Evolutionary conservation across 306 rosid species (phyloP).

Genomic region (Notholithocarpus densiflorus): DNA sequence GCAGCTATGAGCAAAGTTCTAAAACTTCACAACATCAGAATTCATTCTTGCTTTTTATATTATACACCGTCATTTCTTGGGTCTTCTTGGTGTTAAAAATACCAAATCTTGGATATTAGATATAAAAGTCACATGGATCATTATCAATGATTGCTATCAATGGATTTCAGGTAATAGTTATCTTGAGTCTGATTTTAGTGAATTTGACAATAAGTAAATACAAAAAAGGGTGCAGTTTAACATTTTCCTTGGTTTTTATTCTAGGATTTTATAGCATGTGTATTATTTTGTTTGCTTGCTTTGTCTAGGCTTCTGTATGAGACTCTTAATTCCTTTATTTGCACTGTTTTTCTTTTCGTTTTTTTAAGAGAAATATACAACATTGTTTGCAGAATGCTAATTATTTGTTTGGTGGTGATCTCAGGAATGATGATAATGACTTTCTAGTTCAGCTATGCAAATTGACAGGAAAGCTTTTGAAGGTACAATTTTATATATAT

Average conservation of each 20-base stretch:
- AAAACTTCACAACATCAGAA: background rate
- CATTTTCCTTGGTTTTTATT: background rate
- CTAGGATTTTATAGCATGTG: background rate
- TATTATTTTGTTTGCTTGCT: background rate
- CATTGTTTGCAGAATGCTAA: background rate
- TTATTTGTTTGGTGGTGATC: slow-evolving; percentile 11
- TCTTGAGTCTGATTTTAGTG: background rate
- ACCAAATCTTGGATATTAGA: background rate
- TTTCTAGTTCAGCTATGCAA: slow-evolving; percentile 83
- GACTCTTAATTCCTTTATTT: background rate
- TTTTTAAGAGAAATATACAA: background rate
- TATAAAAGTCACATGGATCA: background rate
- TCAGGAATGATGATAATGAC: slow-evolving; percentile 81
- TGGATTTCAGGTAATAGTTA: background rate
- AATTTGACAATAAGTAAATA: background rate
- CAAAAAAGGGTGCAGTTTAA: background rate
- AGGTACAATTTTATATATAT: slow-evolving; percentile 27
- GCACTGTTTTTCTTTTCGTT: too few relatives aligned
- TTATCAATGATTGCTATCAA: background rate
- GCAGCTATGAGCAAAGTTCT: background rate
- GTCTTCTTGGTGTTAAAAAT: background rate
- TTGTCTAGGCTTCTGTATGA: background rate
- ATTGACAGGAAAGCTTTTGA: slow-evolving; percentile 70
- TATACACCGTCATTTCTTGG: background rate
- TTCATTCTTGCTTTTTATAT: background rate